A percentile compares a stretch with the other conserved stretches of the same genome.
phyloP scores from a whole-genome alignment of 495 filamentous ascomycete species.

The Hyaloscypha finlandica region DNA sequence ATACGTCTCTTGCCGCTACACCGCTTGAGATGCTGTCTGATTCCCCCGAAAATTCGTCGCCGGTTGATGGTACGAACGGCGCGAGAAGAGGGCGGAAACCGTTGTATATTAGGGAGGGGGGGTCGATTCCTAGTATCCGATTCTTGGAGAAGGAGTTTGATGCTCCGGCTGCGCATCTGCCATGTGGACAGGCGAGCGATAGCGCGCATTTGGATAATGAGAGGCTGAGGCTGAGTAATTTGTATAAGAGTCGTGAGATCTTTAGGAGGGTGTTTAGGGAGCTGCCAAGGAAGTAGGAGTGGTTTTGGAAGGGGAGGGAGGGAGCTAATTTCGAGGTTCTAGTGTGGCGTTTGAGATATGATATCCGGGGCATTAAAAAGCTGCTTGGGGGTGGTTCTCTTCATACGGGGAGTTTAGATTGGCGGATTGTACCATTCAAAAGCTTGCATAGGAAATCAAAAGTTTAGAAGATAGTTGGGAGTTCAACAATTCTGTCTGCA shows the following conservation, averaged over 20 bases:
- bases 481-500: not conserved
- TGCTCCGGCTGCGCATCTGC: constrained; percentile 89
- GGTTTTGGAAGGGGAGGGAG: not conserved
- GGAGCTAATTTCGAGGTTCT: not conserved
- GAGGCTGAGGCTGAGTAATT: constrained; percentile 78
- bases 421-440: not conserved
- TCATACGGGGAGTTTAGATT: not conserved
- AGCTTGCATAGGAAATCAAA: not conserved
- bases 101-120: constrained; percentile 94
- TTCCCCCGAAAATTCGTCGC: not conserved
- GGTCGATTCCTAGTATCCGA: constrained; percentile 87
- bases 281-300: constrained; percentile 53
- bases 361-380: not conserved
- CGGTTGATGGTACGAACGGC: not conserved
- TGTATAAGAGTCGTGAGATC: constrained; percentile 90
- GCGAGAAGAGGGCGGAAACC: constrained; percentile 49
- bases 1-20: constrained; percentile 34
- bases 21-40: constrained; percentile 15
- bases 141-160: constrained; percentile 95
- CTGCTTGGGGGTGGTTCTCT: not conserved
- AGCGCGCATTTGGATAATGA: constrained; percentile 95
- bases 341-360: constrained; percentile 9
- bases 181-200: constrained; percentile 94
- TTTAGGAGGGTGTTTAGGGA: constrained; percentile 82
- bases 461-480: not conserved